Base-by-base conservation (phyloP, 2,329 filamentous ascomycete species). In the Aureobasidium subglaciale region DNA sequence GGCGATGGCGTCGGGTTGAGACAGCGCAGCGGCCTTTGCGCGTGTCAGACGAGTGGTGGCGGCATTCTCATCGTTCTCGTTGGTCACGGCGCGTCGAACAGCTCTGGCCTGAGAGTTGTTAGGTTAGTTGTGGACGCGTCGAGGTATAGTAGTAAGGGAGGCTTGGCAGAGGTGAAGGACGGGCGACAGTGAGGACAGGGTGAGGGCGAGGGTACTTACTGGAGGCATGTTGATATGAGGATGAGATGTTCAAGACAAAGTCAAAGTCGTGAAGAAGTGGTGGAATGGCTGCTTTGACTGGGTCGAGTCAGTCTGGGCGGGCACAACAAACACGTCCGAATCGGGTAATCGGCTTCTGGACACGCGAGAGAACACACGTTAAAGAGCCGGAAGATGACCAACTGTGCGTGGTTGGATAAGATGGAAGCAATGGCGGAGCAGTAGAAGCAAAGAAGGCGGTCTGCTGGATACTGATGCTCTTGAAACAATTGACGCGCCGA, bases 11-110 rank as follows among this genome's bases (percentile, higher is more conserved):
- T 72, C 71, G 55, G 70, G 70, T 37, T 70, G 70, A 37, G 69
- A 70, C 37, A 81, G 78, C 45, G 87, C 86, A 57, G 90, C 89
- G 52, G 90, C 85, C 77, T 97, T 96, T 63, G 93, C 91, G 75
- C 93, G 84, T 65, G 93, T 97, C 70, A 96, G 77, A 75, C 91
- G 90, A 74, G 87, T 89, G 59, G 87, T 84, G 32, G 60, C 61
- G 58, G 71, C 73, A 71, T 96, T 95, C 78, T 96, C 93, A 71
- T 96, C 92, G 70, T 96, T 96, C 78, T 96, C 91, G 73, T 95
- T 93, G 62, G 86, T 87, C 66, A 86, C 81, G 70, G 84, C 81
- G 74, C 90, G 86, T 70, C 84, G 81, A 73, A 87, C 83, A 67
- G 84, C 77, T 73, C 88, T 86, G 77, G 79, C 81, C 86, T 86